Evolutionary conservation across 495 filamentous ascomycete genomes (phyloP), one percentile per base, ranked within the genome.

Genomic region (Aspergillus carlsbadensis): DNA sequence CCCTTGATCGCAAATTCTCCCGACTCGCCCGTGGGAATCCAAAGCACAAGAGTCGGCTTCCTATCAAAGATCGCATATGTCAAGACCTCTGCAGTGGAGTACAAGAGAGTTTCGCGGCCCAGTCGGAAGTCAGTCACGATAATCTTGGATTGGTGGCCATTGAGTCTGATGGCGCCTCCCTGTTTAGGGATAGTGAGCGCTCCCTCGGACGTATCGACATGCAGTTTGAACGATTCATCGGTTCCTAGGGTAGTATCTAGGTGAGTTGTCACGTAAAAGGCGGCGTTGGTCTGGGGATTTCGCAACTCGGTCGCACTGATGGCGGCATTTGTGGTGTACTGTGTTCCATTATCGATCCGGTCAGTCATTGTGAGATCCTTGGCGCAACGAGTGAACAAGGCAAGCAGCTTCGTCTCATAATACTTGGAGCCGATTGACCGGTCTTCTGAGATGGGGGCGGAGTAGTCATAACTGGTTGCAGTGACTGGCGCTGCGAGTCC

Each of bases 131-230:
- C 83, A 0, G 82, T 85, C 5, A 83, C 77, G 20, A 84, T 49
- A 35, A 86, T 84, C 68, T 86, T 85, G 10, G 81, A 77, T 50
- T 84, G 78, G 20, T 81, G 76, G 4, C 83, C 83, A 60, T 83
- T 83, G 15, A 86, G 71, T 6, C 73, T 63, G 46, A 83, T 71
- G 3, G 63, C 57, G 7, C 69, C 65, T 17, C 69, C 72, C 35
- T 71, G 61, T 48, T 62, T 60, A 5, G 74, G 77, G 26, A 82
- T 68, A 10, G 70, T 83, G 26, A 84, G 59, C 5, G 65, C 58
- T 3, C 83, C 83, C 21, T 62, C 71, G 2, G 81, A 84, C 2
- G 83, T 85, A 21, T 79, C 78, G 39, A 85, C 69, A 24, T 70
- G 65, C 18, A 84, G 60, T 35, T 75, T 74, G 68, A 86, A 84